Conservation (phyloP, 257 asterid genomes). For the Cynanchum wilfordii region DNA sequence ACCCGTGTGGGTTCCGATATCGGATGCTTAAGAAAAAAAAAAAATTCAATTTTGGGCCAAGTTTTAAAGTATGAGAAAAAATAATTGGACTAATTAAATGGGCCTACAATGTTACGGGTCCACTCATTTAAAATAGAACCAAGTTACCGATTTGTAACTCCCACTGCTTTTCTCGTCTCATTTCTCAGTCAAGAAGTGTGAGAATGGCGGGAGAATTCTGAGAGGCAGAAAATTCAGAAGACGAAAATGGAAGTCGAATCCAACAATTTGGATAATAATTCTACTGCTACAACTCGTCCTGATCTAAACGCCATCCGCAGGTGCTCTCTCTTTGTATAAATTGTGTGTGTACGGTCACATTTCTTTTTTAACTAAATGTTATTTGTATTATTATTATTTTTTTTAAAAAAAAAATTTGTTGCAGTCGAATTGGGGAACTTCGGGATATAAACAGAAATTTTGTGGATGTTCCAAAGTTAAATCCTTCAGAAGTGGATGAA, state of each 20-base stretch:
- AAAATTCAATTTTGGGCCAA: too few relatives aligned
- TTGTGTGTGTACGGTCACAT: neutral
- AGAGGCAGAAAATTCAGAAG: neutral
- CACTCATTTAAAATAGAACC: too few relatives aligned
- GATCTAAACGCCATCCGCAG: conserved; percentile 1
- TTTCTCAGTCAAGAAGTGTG: neutral
- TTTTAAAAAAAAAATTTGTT: neutral
- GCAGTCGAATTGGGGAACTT: conserved; percentile 61
- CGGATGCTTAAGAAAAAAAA: too few relatives aligned
- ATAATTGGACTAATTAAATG: too few relatives aligned
- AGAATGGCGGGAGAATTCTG: conserved; percentile 5
- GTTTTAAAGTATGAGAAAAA: too few relatives aligned
- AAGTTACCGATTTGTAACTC: neutral
- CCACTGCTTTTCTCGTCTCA: neutral
- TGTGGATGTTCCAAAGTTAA: neutral
- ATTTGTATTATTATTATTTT: neutral
- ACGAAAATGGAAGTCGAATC: conserved; percentile 1
- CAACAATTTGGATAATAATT: neutral
- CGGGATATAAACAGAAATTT: conserved; percentile 24
- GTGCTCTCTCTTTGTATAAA: neutral
- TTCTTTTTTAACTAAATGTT: neutral
- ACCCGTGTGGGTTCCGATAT: too few relatives aligned
- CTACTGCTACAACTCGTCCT: neutral
- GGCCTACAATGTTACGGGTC: too few relatives aligned
- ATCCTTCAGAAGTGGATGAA: conserved; percentile 30